Conservation (phyloP, 306 rosid genomes). For the Alnus glutinosa region DNA sequence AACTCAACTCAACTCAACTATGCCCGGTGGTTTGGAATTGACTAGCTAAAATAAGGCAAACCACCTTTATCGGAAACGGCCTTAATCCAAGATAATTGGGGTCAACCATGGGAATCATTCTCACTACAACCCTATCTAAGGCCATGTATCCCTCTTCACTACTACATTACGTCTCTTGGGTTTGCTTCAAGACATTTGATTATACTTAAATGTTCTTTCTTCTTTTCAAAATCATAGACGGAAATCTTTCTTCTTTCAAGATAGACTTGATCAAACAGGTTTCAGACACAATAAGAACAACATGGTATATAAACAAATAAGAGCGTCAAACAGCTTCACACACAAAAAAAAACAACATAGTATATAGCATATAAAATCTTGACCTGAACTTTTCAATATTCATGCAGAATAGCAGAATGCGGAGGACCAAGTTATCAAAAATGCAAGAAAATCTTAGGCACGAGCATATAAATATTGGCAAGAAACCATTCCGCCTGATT, state of each 20-base stretch:
- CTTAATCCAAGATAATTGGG: neutral
- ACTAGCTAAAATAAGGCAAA: neutral
- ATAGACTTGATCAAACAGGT: neutral
- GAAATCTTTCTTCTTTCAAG: neutral
- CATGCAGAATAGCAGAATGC: neutral
- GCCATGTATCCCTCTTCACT: neutral
- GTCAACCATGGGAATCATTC: neutral
- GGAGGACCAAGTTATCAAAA: neutral
- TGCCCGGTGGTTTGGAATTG: neutral
- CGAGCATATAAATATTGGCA: neutral
- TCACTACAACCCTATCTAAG: neutral
- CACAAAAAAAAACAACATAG: neutral
- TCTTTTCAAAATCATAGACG: neutral
- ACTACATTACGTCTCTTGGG: neutral
- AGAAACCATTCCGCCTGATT: neutral
- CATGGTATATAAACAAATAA: neutral
- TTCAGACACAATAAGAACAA: neutral
- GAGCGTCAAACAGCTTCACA: neutral
- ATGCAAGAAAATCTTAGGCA: neutral
- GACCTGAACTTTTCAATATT: neutral
- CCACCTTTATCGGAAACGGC: neutral
- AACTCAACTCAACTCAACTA: neutral
- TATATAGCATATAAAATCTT: neutral
- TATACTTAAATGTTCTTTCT: neutral
- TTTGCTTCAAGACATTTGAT: neutral